Evolutionary conservation across 257 asterid species (phyloP), one percentile per base, ranked within the genome.

Genomic region (Solanum medicagineum): DNA sequence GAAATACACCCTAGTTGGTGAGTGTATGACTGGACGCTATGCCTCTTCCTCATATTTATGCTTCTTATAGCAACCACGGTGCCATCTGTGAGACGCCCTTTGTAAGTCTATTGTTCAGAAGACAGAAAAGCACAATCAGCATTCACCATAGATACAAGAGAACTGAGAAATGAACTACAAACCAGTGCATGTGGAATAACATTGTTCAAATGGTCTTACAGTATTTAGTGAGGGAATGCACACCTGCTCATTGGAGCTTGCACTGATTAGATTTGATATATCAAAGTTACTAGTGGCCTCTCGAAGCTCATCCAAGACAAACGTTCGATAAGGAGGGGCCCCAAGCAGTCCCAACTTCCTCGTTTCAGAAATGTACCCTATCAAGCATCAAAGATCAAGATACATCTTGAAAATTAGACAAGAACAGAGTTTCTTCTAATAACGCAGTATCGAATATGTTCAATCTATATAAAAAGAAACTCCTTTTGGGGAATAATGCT

Each of bases 281-380:
- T 88, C 89, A 84, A 95, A 95, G 91, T 95, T 93, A 84, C 89
- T 81, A 10, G 99, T 92, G 29, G 98, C 99, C 91, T 94, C 98
- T 90, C 88, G 92, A 51, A 95, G 93, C 87, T 95, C 97, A 63
- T 94, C 98, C 51, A 90, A 87, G 66, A 89, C 95, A 45, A 93
- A 95, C 14, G 98, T 90, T 83, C 97, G 88, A 81, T 95, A 94
- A 45, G 90, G 88, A 20, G 98, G 94, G 40, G 92, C 86, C 42
- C 99, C 98, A 16, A 88, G 93, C 36, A 92, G 87, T 81, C 95
- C 99, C 85, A 93, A 16, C 91, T 95, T 95, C 93, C 90, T 91
- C 32, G 94, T 95, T 85, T 94, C 96, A 81, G 98, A 92, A 70
- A 95, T 91, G 81, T 94, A 89, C 89, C 98, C 99, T 95, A 89